phyloP scores from a whole-genome alignment of 306 rosid species.

The Arachis stenosperma region DNA sequence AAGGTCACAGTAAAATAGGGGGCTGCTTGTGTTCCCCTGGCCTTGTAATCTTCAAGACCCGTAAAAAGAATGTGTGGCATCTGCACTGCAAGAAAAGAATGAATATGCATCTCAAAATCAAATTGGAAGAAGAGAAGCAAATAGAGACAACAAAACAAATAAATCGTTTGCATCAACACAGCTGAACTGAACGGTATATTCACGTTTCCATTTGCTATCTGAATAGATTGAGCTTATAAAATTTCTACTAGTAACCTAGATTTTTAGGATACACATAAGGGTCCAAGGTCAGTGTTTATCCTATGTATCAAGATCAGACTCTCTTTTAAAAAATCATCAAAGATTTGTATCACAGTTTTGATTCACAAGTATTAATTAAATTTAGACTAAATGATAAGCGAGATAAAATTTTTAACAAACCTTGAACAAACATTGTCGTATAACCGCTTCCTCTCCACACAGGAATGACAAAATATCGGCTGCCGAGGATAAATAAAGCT shows the following conservation, averaged over 20 bases:
- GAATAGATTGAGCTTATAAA: neutral
- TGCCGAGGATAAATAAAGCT: conserved; percentile 43
- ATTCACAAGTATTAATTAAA: conserved; percentile 1
- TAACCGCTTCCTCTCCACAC: conserved; percentile 92
- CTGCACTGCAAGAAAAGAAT: conserved; percentile 67
- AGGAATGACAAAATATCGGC: conserved; percentile 90
- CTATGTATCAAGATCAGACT: neutral
- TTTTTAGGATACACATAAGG: neutral
- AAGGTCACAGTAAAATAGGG: conserved; percentile 74
- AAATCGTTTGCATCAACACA: conserved; percentile 8
- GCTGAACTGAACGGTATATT: neutral
- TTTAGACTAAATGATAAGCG: conserved; percentile 33
- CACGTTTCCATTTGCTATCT: neutral
- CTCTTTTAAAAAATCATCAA: conserved; percentile 3
- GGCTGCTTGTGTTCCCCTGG: conserved; percentile 89
- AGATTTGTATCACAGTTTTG: conserved; percentile 2
- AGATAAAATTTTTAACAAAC: conserved; percentile 46
- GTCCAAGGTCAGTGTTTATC: conserved; percentile 5
- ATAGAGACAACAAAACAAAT: neutral
- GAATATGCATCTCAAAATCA: conserved; percentile 7
- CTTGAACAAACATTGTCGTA: conserved; percentile 89
- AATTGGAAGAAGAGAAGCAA: neutral
- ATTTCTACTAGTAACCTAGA: neutral
- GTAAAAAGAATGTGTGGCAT: conserved; percentile 82
- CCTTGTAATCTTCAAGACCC: conserved; percentile 94